phyloP scores from a whole-genome alignment of 371 early-diverging fungal species.

The Apophysomyces trapeziformis region DNA sequence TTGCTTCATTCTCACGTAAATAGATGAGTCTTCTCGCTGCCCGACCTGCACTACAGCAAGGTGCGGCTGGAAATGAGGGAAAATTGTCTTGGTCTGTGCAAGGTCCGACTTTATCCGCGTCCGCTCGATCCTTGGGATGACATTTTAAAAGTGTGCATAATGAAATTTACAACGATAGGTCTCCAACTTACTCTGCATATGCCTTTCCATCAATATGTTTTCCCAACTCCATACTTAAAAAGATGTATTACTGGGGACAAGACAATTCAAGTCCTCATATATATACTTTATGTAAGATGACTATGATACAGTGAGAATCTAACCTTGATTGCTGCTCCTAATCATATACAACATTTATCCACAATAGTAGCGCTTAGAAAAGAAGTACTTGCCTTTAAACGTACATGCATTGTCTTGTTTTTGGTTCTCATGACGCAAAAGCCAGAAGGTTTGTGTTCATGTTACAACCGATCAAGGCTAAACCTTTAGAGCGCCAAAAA shows the following conservation, averaged over 20 bases:
- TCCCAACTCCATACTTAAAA: background rate
- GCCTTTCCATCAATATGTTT: conserved; percentile 67
- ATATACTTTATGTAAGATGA: too few relatives aligned
- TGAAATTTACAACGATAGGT: too few relatives aligned
- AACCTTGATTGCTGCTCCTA: background rate
- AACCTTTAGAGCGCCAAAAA: background rate
- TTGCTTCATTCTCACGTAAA: conserved; percentile 90
- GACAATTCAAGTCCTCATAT: too few relatives aligned
- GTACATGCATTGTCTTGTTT: background rate
- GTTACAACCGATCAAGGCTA: conserved; percentile 2
- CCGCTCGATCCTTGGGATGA: conserved; percentile 55
- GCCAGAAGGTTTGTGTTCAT: background rate
- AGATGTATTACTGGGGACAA: too few relatives aligned
- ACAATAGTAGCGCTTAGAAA: background rate
- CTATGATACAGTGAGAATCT: background rate
- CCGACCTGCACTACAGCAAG: conserved; percentile 92
- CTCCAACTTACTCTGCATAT: conserved; percentile 60
- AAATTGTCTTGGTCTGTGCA: conserved; percentile 53
- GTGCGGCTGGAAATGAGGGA: conserved; percentile 75
- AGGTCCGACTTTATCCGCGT: conserved; percentile 63
- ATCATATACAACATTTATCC: background rate
- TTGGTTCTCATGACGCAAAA: too few relatives aligned
- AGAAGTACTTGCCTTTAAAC: background rate
- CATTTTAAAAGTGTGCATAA: background rate
- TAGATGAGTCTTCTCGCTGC: conserved; percentile 82